Conservation (phyloP, 495 filamentous ascomycete genomes). For the Podospora didyma region DNA sequence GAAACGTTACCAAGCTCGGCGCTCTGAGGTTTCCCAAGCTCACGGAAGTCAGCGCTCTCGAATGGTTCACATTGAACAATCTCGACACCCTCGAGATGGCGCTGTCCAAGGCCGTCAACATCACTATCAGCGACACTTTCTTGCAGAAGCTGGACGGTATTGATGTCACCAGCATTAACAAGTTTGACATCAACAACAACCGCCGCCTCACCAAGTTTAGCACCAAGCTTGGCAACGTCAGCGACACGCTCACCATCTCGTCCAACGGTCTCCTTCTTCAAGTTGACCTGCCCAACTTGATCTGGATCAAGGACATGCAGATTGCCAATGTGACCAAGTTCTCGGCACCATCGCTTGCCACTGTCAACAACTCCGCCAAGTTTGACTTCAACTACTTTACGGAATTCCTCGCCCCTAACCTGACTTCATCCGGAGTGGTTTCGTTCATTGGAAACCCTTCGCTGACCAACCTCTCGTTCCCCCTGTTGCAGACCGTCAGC, state of each 20-base stretch:
- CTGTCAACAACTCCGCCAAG: slow-evolving; percentile 73
- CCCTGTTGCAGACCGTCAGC: slow-evolving; percentile 60
- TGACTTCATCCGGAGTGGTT: slow-evolving; percentile 66
- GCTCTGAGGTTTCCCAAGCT: slow-evolving; percentile 61
- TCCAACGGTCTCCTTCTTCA: slow-evolving; percentile 58
- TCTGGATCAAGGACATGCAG: slow-evolving; percentile 76
- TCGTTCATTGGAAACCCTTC: slow-evolving; percentile 74
- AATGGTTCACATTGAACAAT: slow-evolving; percentile 68
- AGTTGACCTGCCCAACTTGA: slow-evolving; percentile 70
- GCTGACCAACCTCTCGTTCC: slow-evolving; percentile 74
- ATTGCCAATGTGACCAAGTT: slow-evolving; percentile 78
- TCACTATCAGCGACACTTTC: slow-evolving; percentile 79
- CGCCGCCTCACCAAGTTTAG: slow-evolving; percentile 61
- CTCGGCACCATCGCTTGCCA: slow-evolving; percentile 69
- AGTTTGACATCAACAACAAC: slow-evolving; percentile 82
- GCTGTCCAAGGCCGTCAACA: slow-evolving; percentile 56
- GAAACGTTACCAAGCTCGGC: slow-evolving; percentile 61
- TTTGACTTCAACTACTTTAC: slow-evolving; percentile 78
- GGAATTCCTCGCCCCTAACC: slow-evolving; percentile 67
- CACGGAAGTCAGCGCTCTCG: slow-evolving; percentile 56
- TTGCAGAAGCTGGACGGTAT: slow-evolving; percentile 73
- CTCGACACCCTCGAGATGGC: slow-evolving; percentile 66
- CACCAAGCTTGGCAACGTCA: slow-evolving; percentile 67
- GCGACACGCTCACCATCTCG: slow-evolving; percentile 57
- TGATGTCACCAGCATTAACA: slow-evolving; percentile 57